A percentile compares a stretch with the other conserved stretches of the same genome.
These are phyloP conservation scores for Puccinia triticina DNA, from an alignment of 1,284 basidiomycete species.

Conservation along the genomic window DNA sequence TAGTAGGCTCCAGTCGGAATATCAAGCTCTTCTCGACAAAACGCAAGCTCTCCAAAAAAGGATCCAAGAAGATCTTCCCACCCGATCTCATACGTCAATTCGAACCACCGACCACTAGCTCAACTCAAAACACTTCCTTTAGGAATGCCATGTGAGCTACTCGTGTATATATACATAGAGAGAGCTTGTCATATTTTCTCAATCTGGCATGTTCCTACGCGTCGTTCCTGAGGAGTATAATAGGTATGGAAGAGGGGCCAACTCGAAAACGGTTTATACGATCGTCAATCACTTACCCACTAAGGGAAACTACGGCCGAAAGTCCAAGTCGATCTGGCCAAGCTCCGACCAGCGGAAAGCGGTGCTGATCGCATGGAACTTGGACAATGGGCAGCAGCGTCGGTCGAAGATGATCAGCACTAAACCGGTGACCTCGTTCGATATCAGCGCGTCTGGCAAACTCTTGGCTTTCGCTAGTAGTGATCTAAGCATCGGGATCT, in stretches of 20 bases:
- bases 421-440: conserved; percentile 80
- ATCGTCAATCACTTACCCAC: conserved; percentile 30
- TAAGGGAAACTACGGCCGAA: not conserved
- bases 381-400: not conserved
- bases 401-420: conserved; percentile 66
- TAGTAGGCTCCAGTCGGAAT: conserved; percentile 10
- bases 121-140: not conserved
- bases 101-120: not conserved
- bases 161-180: no score
- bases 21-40: conserved; percentile 29
- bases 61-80: not conserved
- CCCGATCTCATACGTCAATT: conserved; percentile 27
- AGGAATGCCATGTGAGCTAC: conserved; percentile 37
- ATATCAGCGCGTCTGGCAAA: conserved; percentile 76
- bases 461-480: conserved; percentile 84
- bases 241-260: conserved; percentile 34
- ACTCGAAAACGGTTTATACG: conserved; percentile 11
- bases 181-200: no score
- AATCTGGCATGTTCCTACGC: not conserved
- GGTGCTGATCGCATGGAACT: conserved; percentile 30
- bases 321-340: not conserved
- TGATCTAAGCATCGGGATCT: conserved; percentile 79
- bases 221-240: no score
- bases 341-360: conserved; percentile 2
- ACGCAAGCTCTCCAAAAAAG: not conserved